phyloP scores from a whole-genome alignment of 768 basidiomycete genomes.

The Boletus fagicola region DNA sequence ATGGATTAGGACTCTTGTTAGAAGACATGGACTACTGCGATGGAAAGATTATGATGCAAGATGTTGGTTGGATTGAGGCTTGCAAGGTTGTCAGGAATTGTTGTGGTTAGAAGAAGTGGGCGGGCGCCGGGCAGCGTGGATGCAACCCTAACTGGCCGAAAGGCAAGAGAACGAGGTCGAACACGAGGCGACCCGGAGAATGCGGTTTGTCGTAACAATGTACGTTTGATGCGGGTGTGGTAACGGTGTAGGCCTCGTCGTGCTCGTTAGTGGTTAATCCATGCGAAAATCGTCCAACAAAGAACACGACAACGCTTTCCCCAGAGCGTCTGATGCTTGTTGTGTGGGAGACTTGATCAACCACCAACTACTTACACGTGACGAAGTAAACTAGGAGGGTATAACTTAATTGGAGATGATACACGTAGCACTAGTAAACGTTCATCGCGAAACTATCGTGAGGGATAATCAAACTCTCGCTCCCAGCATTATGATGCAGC shows the following conservation, averaged over 20 bases:
- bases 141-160: background rate
- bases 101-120: conserved; percentile 1
- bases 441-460: conserved; percentile 4
- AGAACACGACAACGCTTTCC: background rate
- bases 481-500: conserved; percentile 8
- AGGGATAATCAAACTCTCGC: background rate
- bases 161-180: conserved; percentile 18
- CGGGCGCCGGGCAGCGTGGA: conserved; percentile 2
- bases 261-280: background rate
- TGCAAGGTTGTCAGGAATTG: background rate
- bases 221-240: conserved; percentile 1
- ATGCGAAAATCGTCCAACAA: background rate
- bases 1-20: conserved; percentile 32
- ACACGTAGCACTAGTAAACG: conserved; percentile 4
- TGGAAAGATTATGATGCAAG: conserved; percentile 1
- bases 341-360: conserved; percentile 9
- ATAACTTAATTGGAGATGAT: conserved; percentile 8
- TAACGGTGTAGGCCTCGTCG: background rate
- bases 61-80: background rate
- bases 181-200: conserved; percentile 20
- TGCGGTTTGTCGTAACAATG: background rate
- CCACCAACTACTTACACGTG: conserved; percentile 11
- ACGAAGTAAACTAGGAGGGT: conserved; percentile 4
- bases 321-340: background rate
- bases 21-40: conserved; percentile 31